Base-by-base conservation (phyloP, 148 eudicot species). In the Arbutus unedo region DNA sequence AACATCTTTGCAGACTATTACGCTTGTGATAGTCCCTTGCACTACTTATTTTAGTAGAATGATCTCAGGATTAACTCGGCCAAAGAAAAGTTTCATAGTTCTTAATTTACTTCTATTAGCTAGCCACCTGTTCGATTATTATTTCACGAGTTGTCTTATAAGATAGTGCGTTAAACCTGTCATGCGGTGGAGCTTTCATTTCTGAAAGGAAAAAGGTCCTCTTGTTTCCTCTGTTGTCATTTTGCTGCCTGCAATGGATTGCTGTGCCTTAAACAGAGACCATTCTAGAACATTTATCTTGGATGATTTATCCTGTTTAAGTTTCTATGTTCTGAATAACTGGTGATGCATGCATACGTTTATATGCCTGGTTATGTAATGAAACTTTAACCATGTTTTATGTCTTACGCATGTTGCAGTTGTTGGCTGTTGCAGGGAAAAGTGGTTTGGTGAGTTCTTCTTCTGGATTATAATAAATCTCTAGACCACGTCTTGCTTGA, bases 391-490 rank as follows among this genome's bases (percentile, higher is more conserved):
- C 44, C 9, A 15, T 51, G 31, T 56, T 54, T 71, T 66, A 67
- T 57, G 50, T 79, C 68, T 85, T 44, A 77, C 67, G 16, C 49
- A 81, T 86, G 79, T 76, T 88, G 91, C 92, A 96, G 99, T 86
- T 94, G 84, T 85, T 96, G 54, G 93, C 91, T 77, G 91, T 96
- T 85, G 99, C 97, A 60, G 89, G 99, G 83, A 96, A 93, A 87
- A 92, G 84, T 79, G 99, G 98, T 53, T 19, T 77, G 87, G 99
- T 96, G 78, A 96, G 99, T 88, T 56, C 10, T 23, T 79, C 71
- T 10, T 49, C 43, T 57, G 50, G 80, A 81, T 7, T 25, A 62
- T 44, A 11, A 47, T 23, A 25, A n/a, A 21, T 23, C 60, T 44
- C 54, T 19, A 49, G 70, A 56, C 21, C 31, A 51, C 38, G 21